phyloP scores from a whole-genome alignment of 1,284 basidiomycete genomes.

The Austroboletus novae-zelandiae region DNA sequence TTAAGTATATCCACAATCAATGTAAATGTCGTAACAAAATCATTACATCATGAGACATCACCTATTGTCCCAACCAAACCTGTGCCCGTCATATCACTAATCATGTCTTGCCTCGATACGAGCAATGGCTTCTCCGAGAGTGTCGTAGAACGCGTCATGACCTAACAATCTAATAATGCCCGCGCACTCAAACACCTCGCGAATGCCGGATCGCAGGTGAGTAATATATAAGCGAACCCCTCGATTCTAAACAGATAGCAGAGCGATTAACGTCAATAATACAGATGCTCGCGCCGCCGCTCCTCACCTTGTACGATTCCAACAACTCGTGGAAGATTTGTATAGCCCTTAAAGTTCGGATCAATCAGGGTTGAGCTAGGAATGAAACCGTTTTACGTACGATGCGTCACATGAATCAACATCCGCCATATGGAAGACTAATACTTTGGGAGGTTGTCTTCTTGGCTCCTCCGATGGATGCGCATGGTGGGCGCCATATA shows the following conservation, averaged over 20 bases:
- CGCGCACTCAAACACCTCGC: conserved; percentile 62
- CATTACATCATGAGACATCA: background rate
- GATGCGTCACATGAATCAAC: conserved; percentile 84
- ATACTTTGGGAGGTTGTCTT: conserved; percentile 68
- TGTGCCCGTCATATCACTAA: background rate
- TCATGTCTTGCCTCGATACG: conserved; percentile 35
- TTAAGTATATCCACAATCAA: conserved; percentile 2
- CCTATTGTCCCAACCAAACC: background rate
- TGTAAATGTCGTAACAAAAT: conserved; percentile 6
- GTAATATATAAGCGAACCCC: conserved; percentile 78
- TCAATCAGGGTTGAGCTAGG: conserved; percentile 1
- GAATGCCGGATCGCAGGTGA: conserved; percentile 61
- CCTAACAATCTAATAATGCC: conserved; percentile 68
- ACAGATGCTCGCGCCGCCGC: background rate
- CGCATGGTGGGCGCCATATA: conserved; percentile 72
- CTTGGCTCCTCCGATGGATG: conserved; percentile 88
- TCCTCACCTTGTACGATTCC: conserved; percentile 65
- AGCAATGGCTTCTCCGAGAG: conserved; percentile 65
- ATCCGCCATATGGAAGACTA: conserved; percentile 90
- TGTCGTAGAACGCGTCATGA: conserved; percentile 67
- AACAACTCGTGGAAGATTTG: conserved; percentile 84
- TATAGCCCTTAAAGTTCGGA: conserved; percentile 54
- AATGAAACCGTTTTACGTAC: conserved; percentile 42
- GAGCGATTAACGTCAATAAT: background rate
- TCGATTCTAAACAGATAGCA: conserved; percentile 45